Base-by-base conservation (phyloP, 192 early-diverging fungal genomes). In the Rhizoclosmatium globosum region DNA sequence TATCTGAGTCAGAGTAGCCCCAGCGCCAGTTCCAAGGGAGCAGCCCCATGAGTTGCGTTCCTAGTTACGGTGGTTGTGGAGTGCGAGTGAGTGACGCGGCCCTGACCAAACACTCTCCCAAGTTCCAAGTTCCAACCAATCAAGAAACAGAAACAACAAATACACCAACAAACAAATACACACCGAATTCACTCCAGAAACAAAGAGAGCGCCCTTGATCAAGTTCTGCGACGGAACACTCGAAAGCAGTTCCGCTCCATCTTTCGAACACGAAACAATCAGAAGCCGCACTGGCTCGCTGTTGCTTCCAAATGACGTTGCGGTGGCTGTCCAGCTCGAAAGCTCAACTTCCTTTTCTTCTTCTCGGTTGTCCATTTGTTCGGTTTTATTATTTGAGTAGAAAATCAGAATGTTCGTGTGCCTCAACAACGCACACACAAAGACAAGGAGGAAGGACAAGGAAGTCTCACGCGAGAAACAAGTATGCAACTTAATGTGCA, bases 31-130 rank as follows among this genome's bases (percentile, higher is more conserved):
- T 13, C 72, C 72, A 4, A 48, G 58, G 21, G 61, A 19, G 58
- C 17, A 23, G 2, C 7, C 38, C 72, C 72, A 74, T 23, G 58
- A 62, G 45, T 74, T 74, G 56, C 61, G 59, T 74, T 39, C 57
- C 59, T 74, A 39, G 13, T 58, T 38, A 7, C n/a, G 1, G 44
- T 57, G 43, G 17, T 19, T 50, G 41, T 21, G 21, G 0, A 21
- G 56, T 57, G 56, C 13, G 56, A 57, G 21, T 21, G 56, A 57
- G 21, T 57, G 15, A 57, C 56, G 15, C n/a, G 15, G 21, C 56
- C 56, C n/a, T 21, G 21, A 57, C 13, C 56, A 21, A 15, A 17
- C 56, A 0, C 15, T 57, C 56, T 57, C 15, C 56, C 56, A 57
- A 57, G 21, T 17, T 57, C 13, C 13, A 21, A 57, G 56, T 21